These are phyloP conservation scores for Friedmanniomyces simplex DNA, from an alignment of 495 filamentous ascomycete genomes.

Conservation along the genomic window DNA sequence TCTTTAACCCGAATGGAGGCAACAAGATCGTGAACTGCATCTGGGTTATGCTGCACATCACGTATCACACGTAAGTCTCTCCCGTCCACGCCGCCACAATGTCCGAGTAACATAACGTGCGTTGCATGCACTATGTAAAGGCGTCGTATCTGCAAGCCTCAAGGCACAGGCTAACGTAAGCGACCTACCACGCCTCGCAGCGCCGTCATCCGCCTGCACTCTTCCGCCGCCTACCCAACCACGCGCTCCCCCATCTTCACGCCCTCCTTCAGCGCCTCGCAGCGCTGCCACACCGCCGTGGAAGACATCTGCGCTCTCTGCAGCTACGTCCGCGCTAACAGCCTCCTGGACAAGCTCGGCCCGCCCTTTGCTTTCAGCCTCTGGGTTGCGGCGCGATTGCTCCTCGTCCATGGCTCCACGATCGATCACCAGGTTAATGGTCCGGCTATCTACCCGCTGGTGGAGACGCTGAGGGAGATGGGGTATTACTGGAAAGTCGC, in stretches of 20 bases:
- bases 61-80: conserved; percentile 52
- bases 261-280: conserved; percentile 69
- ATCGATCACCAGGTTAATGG: conserved; percentile 65
- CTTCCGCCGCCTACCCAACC: conserved; percentile 85
- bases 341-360: conserved; percentile 66
- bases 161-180: background rate
- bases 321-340: conserved; percentile 60
- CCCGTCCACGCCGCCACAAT: background rate
- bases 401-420: conserved; percentile 79
- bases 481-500: conserved; percentile 77
- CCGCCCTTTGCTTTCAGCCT: conserved; percentile 83
- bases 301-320: conserved; percentile 72
- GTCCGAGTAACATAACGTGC: too few relatives aligned
- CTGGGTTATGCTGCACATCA: conserved; percentile 84
- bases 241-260: conserved; percentile 77
- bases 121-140: too few relatives aligned
- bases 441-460: conserved; percentile 64
- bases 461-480: conserved; percentile 69
- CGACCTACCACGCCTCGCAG: conserved; percentile 37
- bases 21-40: conserved; percentile 61
- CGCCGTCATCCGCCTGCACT: conserved; percentile 78
- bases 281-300: conserved; percentile 69
- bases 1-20: conserved; percentile 53
- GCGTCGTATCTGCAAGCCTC: too few relatives aligned
- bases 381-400: conserved; percentile 80